Evolutionary conservation across 2,329 filamentous ascomycete species (phyloP), one percentile per base, ranked within the genome.

Genomic region (Diaporthe sp.): DNA sequence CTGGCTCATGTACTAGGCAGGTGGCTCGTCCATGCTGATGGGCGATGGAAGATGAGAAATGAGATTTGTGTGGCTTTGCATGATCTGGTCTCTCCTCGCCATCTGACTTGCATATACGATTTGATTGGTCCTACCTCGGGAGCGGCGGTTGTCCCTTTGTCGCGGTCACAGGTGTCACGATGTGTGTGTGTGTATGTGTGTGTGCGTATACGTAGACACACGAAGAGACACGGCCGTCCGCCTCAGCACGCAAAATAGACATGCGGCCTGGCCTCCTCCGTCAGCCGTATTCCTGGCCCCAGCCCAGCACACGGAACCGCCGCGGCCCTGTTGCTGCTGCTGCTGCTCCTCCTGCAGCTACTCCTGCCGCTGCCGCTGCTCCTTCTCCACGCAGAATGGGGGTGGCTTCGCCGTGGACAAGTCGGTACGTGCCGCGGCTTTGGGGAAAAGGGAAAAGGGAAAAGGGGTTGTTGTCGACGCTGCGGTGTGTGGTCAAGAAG

Each of bases 61-160:
- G 46, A 69, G 65, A 55, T 55, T 55, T 55, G 62, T 61, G 58
- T 55, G 65, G 65, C 49, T 55, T 42, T 69, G 65, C 49, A 69
- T 69, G 65, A 69, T 69, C 65, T 69, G 65, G 46, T 55, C 65
- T 69, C 65, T 55, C 49, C 65, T 69, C 49, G 15, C 49, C 65
- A 69, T 55, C 65, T 69, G 49, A 69, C 65, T 31, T 69, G 65
- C 65, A 69, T 69, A 55, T 42, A 55, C 65, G 65, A 28, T 69
- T 42, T 55, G 65, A 69, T 55, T 69, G 65, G 65, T 69, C 65
- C 46, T 69, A 69, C 65, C 49, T 28, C 49, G 49, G 65, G 65
- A 69, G 34, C 65, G 49, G 65, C 34, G 49, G 65, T 13, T 28
- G 65, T 69, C 49, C 31, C 49, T 69, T 55, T 55, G 65, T 69